phyloP scores from a whole-genome alignment of 768 basidiomycete genomes.

The Suillus decipiens region DNA sequence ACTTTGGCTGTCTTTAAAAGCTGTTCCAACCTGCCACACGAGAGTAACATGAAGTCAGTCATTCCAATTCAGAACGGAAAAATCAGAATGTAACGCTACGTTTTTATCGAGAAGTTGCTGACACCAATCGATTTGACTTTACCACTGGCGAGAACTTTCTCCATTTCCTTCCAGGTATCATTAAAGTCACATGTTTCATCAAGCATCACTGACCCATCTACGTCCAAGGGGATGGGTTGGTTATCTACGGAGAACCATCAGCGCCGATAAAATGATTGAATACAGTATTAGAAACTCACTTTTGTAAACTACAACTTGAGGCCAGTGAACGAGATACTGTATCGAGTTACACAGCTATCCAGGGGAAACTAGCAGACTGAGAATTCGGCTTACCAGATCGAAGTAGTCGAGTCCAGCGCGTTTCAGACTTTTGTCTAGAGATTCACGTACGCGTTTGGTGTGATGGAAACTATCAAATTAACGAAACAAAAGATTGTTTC shows the following conservation, averaged over 20 bases:
- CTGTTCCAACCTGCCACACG: constrained; percentile 6
- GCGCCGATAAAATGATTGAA: not conserved
- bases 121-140: constrained; percentile 54
- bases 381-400: constrained; percentile 33
- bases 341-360: not conserved
- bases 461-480: constrained; percentile 24
- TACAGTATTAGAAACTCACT: constrained; percentile 15
- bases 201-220: constrained; percentile 17
- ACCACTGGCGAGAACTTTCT: constrained; percentile 31
- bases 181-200: constrained; percentile 33
- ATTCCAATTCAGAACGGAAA: constrained; percentile 17
- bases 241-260: constrained; percentile 12
- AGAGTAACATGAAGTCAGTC: constrained; percentile 3
- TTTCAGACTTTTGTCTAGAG: constrained; percentile 37
- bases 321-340: constrained; percentile 44
- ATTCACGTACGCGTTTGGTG: constrained; percentile 36
- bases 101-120: constrained; percentile 58
- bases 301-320: constrained; percentile 26
- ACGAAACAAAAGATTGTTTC: constrained; percentile 7
- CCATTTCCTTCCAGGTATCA: constrained; percentile 37
- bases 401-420: constrained; percentile 44
- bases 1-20: constrained; percentile 30
- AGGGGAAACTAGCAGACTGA: not conserved
- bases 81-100: constrained; percentile 36
- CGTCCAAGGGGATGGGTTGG: constrained; percentile 21